Conservation (phyloP, 257 asterid genomes). For the Orobanche coerulescens region DNA sequence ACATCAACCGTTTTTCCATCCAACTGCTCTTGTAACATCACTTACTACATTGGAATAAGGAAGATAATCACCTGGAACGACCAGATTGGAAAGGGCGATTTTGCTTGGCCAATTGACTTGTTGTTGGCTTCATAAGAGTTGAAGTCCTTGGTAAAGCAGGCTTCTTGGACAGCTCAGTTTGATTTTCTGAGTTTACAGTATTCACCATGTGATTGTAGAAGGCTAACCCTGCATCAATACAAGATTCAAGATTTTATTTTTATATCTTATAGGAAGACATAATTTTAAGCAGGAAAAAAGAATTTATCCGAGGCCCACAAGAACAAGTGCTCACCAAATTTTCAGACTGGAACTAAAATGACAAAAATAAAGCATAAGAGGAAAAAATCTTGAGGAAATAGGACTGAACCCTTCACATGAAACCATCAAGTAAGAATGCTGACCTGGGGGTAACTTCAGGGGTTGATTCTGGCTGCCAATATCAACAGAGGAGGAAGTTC, state of each 20-base stretch:
- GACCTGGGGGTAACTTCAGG: slow-evolving; percentile 57
- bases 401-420: background rate
- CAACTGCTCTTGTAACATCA: background rate
- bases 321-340: slow-evolving; percentile 4
- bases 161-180: slow-evolving; percentile 39
- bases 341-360: background rate
- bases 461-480: slow-evolving; percentile 35
- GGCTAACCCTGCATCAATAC: slow-evolving; percentile 45
- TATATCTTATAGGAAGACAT: background rate
- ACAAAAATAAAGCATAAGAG: slow-evolving; percentile 5
- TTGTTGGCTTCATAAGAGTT: slow-evolving; percentile 96
- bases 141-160: slow-evolving; percentile 57
- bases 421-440: slow-evolving; percentile 15
- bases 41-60: background rate
- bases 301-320: background rate
- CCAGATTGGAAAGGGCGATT: slow-evolving; percentile 42
- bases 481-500: slow-evolving; percentile 25
- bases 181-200: slow-evolving; percentile 33
- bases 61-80: slow-evolving; percentile 45
- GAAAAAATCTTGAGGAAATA: background rate
- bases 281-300: slow-evolving; percentile 5
- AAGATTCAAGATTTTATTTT: slow-evolving; percentile 2
- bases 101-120: slow-evolving; percentile 92
- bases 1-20: slow-evolving; percentile 9
- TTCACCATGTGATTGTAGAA: slow-evolving; percentile 41